phyloP scores from a whole-genome alignment of 306 rosid genomes.

The Inga oerstediana region DNA sequence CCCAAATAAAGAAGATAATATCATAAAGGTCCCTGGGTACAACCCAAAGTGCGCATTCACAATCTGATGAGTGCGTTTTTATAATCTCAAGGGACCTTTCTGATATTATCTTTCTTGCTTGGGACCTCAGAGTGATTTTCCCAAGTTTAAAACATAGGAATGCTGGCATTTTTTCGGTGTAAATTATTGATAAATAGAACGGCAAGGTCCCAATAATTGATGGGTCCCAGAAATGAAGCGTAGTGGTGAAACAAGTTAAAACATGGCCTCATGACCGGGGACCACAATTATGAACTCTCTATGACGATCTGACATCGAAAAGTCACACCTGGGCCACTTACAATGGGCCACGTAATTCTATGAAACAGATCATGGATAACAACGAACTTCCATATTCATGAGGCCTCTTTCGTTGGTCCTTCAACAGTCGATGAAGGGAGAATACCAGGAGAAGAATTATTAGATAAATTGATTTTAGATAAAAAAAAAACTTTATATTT shows the following conservation, averaged over 20 bases:
- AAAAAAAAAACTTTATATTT: too few relatives aligned
- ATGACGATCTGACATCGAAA: constrained; percentile 31
- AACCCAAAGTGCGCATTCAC: too few relatives aligned
- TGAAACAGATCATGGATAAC: background rate
- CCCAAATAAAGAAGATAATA: too few relatives aligned
- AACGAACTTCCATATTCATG: background rate
- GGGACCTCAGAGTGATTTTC: too few relatives aligned
- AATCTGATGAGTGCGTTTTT: too few relatives aligned
- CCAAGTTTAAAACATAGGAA: background rate
- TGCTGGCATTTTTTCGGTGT: background rate
- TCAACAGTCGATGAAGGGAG: background rate
- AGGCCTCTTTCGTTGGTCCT: background rate
- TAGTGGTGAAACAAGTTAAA: background rate
- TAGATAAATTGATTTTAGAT: too few relatives aligned
- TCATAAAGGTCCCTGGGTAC: too few relatives aligned
- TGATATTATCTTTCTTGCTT: too few relatives aligned
- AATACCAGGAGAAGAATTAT: too few relatives aligned
- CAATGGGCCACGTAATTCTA: constrained; percentile 1
- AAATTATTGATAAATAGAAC: constrained; percentile 45
- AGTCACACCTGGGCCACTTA: constrained; percentile 11
- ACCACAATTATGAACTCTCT: constrained; percentile 32
- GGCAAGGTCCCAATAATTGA: constrained; percentile 51
- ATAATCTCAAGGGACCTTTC: too few relatives aligned
- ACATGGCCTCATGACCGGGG: constrained; percentile 33
- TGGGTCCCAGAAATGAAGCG: constrained; percentile 26